A percentile compares a stretch with the other conserved stretches of the same genome.
These are phyloP conservation scores for Rhizopogon sp. DNA, from an alignment of 768 basidiomycete genomes.

Conservation along the genomic window DNA sequence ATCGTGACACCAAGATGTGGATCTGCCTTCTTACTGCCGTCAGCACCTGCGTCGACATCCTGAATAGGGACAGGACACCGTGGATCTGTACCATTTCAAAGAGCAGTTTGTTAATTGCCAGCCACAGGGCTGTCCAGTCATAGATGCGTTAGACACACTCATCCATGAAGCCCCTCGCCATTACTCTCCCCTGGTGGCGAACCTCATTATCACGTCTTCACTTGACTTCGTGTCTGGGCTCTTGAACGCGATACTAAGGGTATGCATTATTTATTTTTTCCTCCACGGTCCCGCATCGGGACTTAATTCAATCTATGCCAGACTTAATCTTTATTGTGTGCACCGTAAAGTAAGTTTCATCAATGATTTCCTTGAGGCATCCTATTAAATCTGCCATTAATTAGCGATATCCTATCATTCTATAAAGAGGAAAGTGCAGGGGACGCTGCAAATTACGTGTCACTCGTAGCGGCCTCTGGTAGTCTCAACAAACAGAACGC, in stretches of 20 bases:
- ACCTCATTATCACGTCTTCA: conserved; percentile 28
- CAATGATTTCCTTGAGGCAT: background rate
- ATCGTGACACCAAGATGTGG: too few species aligned
- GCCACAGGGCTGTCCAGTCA: conserved; percentile 21
- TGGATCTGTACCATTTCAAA: conserved; percentile 23
- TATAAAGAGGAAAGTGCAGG: conserved; percentile 35
- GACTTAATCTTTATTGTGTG: conserved; percentile 21
- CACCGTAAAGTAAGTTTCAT: conserved; percentile 27
- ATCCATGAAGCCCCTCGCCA: conserved; percentile 20
- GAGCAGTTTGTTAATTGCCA: conserved; percentile 18
- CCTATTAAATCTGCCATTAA: too few species aligned
- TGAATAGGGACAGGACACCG: conserved; percentile 9
- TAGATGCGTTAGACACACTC: conserved; percentile 24
- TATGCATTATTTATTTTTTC: conserved; percentile 29
- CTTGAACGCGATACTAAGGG: conserved; percentile 18
- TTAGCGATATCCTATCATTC: conserved; percentile 36
- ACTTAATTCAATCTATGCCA: conserved; percentile 28
- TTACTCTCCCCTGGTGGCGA: conserved; percentile 21
- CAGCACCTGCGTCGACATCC: too few species aligned
- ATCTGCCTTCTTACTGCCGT: too few species aligned
- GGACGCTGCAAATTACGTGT: conserved; percentile 32
- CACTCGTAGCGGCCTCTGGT: conserved; percentile 21
- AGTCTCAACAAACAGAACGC: conserved; percentile 22
- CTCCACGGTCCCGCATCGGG: conserved; percentile 18
- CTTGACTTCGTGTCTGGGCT: conserved; percentile 27